Conservation (phyloP, 257 asterid genomes). For the Linaria vulgaris region DNA sequence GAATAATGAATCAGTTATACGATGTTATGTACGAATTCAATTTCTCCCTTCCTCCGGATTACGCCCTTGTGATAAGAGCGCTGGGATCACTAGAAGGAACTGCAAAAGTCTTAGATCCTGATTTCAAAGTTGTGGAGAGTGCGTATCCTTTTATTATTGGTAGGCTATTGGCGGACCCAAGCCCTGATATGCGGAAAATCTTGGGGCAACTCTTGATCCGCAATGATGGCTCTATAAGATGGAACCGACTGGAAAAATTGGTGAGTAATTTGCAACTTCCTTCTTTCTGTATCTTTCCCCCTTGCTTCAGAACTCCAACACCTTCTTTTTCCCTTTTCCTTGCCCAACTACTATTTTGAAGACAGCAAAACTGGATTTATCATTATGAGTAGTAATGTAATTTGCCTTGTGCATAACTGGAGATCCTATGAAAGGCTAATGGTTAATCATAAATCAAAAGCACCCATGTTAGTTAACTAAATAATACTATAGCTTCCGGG, state of each 20-base stretch:
- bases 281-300: not conserved
- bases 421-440: not conserved
- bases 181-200: constrained; percentile 95
- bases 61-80: constrained; percentile 92
- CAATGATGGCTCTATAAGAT: constrained; percentile 89
- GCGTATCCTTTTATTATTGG: constrained; percentile 97
- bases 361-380: not conserved
- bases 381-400: not conserved
- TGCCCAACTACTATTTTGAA: not conserved
- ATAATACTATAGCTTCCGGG: not conserved
- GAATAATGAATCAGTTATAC: constrained; percentile 83
- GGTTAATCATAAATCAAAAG: too few species aligned
- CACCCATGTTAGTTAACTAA: too few species aligned
- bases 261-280: constrained; percentile 36
- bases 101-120: constrained; percentile 93
- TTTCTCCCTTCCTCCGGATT: constrained; percentile 98
- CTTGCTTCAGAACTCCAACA: not conserved
- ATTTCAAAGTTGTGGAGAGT: constrained; percentile 93
- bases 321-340: not conserved
- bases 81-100: constrained; percentile 99
- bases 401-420: not conserved
- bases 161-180: constrained; percentile 83
- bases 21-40: constrained; percentile 88
- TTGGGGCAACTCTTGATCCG: constrained; percentile 86
- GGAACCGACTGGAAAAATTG: constrained; percentile 94